Base-by-base conservation (phyloP, 495 filamentous ascomycete species). In the Baudoinia panamericana region DNA sequence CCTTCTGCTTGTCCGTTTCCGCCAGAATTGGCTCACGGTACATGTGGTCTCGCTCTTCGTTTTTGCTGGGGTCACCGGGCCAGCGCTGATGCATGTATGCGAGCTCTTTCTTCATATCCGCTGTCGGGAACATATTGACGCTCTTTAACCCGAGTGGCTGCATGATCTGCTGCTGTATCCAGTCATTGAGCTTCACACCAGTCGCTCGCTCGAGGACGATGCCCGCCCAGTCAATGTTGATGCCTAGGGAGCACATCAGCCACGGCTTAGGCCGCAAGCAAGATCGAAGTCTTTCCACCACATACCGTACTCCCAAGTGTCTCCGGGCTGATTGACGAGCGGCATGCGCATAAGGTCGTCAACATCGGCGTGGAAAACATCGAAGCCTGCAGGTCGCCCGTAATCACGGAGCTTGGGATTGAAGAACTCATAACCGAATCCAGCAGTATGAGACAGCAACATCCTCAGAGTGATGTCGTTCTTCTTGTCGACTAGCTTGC, bases 391-490 rank as follows among this genome's bases (percentile, higher is more conserved):
- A 0, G 70, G 70, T 16, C 59, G 53, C 2, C 55, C 53, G 46
- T 57, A 69, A 16, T 69, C 56, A 15, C 63, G 47, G 5, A 76
- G 45, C 36, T 62, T 61, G 1, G 69, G 59, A 43, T 76, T 69
- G 47, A 70, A 69, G 50, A 76, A 73, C 5, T 50, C 29, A 45
- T 63, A 63, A 26, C 46, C 58, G 48, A 63, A 63, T 15, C 49
- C 53, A 60, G 59, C 59, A 18, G 73, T 78, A 59, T 79, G 76
- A 16, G 50, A 63, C 21, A 81, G 49, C 7, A 80, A 51, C 74
- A 78, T 79, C 33, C 73, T 57, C 33, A 81, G 49, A 0, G 75
- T 78, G 34, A 80, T 76, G 0, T 60, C 58, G 3, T 52, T 60
- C 36, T 70, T 64, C 53, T 73, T 74, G 15, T 67, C 61, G 17